A percentile compares a stretch with the other conserved stretches of the same genome.
phyloP scores from a whole-genome alignment of 257 asterid genomes.

The Fraxinus cuspidata region DNA sequence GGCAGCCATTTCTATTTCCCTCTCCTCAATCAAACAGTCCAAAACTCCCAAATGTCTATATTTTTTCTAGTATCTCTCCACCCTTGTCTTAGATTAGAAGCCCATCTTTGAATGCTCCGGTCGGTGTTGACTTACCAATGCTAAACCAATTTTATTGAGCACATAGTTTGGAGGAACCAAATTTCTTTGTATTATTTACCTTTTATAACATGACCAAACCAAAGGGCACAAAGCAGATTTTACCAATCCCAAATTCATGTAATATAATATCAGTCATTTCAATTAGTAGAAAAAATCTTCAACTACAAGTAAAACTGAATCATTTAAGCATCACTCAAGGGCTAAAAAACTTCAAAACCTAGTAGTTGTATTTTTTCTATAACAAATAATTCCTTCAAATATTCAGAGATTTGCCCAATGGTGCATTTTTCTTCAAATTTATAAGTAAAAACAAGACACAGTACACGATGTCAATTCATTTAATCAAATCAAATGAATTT shows the following conservation, averaged over 20 bases:
- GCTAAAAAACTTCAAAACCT: too few species aligned
- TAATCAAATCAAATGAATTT: slow-evolving; percentile 8
- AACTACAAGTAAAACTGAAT: slow-evolving; percentile 28
- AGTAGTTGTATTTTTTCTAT: too few species aligned
- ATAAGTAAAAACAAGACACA: slow-evolving; percentile 28
- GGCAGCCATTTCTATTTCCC: slow-evolving; percentile 66
- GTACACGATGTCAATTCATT: slow-evolving; percentile 33
- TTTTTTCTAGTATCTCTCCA: not conserved
- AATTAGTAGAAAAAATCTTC: slow-evolving; percentile 15
- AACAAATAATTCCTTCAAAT: slow-evolving; percentile 1
- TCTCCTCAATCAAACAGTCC: slow-evolving; percentile 18
- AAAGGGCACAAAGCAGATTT: slow-evolving; percentile 1
- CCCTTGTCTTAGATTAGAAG: not conserved
- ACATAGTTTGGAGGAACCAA: not conserved
- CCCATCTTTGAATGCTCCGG: not conserved
- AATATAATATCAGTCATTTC: slow-evolving; percentile 12
- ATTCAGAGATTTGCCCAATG: slow-evolving; percentile 15
- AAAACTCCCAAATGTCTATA: slow-evolving; percentile 15
- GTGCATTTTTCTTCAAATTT: slow-evolving; percentile 23
- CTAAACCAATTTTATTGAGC: slow-evolving; percentile 12
- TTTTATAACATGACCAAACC: slow-evolving; percentile 15
- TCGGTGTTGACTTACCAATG: slow-evolving; percentile 9
- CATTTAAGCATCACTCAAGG: not conserved
- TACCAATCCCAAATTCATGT: not conserved
- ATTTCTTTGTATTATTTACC: slow-evolving; percentile 6